phyloP scores from a whole-genome alignment of 2,329 filamentous ascomycete genomes.

The Beauveria caledonica region DNA sequence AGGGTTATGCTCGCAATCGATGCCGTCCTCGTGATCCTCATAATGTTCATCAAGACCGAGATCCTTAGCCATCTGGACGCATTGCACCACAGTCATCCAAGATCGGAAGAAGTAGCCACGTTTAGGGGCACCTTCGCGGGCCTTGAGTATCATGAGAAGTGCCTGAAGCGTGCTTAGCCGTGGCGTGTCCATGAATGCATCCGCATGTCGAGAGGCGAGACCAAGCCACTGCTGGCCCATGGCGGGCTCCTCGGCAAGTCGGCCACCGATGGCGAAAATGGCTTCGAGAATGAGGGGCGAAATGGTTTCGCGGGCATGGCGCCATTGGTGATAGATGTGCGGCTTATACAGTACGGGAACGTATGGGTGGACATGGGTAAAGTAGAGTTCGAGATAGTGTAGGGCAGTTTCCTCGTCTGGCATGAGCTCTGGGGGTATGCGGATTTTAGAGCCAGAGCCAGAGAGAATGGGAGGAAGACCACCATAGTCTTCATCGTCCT shows the following conservation, averaged over 20 bases:
- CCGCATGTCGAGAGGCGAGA: conserved; percentile 78
- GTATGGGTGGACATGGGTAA: conserved; percentile 84
- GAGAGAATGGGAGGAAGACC: conserved; percentile 60
- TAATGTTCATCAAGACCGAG: conserved; percentile 82
- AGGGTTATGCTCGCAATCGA: conserved; percentile 57
- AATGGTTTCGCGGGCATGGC: conserved; percentile 69
- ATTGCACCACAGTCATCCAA: conserved; percentile 91
- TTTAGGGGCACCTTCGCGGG: conserved; percentile 83
- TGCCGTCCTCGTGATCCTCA: conserved; percentile 65
- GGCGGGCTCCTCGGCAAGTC: conserved; percentile 72
- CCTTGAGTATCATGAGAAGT: conserved; percentile 78
- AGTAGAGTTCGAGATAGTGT: conserved; percentile 85
- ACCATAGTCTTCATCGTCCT: conserved; percentile 67
- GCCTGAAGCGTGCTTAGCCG: conserved; percentile 88
- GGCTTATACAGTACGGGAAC: conserved; percentile 79
- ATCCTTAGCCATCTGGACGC: conserved; percentile 88
- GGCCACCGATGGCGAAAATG: conserved; percentile 81
- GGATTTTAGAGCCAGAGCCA: conserved; percentile 66
- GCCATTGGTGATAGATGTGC: conserved; percentile 85
- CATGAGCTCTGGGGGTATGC: conserved; percentile 90
- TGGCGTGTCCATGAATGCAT: conserved; percentile 89
- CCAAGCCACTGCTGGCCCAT: conserved; percentile 91
- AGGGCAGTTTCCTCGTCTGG: conserved; percentile 74
- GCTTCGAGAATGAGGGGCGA: conserved; percentile 85
- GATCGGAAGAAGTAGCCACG: conserved; percentile 94